Base-by-base conservation (phyloP, 1,284 basidiomycete genomes). In the Tilletiopsis washingtonensis region DNA sequence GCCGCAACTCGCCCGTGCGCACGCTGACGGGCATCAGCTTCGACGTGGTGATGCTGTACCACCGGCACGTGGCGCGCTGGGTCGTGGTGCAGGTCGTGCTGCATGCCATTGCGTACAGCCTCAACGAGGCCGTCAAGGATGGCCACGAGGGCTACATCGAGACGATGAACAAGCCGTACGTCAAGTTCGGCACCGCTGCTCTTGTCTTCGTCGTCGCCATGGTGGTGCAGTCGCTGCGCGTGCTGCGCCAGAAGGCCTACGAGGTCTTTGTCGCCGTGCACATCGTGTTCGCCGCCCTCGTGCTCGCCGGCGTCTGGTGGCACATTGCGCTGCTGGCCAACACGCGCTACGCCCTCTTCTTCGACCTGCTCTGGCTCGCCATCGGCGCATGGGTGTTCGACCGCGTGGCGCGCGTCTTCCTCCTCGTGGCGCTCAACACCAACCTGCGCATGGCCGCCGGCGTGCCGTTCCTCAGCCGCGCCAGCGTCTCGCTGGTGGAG, bases 11-110 rank as follows among this genome's bases (percentile, higher is more conserved):
- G 15, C 61, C 70, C 15, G 19, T 74, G 4, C 51, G 61, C 1
- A 61, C 62, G 47, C 20, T 73, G 38, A 63, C 62, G 0, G 60
- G 68, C 3, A 47, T 67, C 29, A 17, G 51, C 27, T 73, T 70
- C 56, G 59, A 65, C 32, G 66, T 59, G 11, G 47, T 66, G 21
- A 69, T 74, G 51, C 54, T 74, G 1, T 66, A 65, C 23, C 74
- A 75, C 34, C 62, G 73, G 7, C 73, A 69, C 69, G 57, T 75
- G 6, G 65, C 69, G 1, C 43, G 71, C 3, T 46, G 66, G 24
- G 61, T 62, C 43, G 63, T 56, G 43, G 3, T 59, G 4, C 61
- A 71, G 20, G 66, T 56, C 21, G 7, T 62, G 17, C n/a, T 67
- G 3, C 74, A 75, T 34, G 57, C 56, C 5, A n/a, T 53, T 12